phyloP scores from a whole-genome alignment of 2,329 filamentous ascomycete species.

The Calycina marina region DNA sequence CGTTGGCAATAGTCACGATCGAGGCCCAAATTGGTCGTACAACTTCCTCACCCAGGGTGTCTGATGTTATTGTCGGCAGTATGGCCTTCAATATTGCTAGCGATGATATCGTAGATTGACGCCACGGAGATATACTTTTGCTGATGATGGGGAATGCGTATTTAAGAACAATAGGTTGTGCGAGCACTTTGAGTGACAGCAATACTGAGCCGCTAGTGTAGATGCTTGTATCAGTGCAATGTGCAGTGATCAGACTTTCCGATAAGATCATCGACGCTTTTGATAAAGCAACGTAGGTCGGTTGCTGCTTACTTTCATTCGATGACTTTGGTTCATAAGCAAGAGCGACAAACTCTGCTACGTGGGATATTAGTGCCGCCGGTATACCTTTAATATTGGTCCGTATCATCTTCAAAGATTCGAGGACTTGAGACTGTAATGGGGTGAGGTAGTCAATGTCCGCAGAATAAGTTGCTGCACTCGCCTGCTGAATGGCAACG shows the following conservation, averaged over 20 bases:
- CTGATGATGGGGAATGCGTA: constrained; percentile 64
- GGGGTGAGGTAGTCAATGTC: constrained; percentile 62
- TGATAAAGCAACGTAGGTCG: constrained; percentile 81
- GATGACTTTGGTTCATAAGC: constrained; percentile 38
- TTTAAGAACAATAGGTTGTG: constrained; percentile 59
- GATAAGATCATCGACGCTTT: constrained; percentile 66
- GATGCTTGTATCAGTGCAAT: constrained; percentile 49
- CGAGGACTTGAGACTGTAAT: constrained; percentile 55
- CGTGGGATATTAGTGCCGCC: constrained; percentile 50
- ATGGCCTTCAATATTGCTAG: constrained; percentile 54
- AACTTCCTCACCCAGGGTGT: constrained; percentile 30
- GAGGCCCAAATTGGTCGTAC: constrained; percentile 53
- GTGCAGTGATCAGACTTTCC: constrained; percentile 41
- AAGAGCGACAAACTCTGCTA: constrained; percentile 57
- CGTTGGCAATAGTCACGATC: constrained; percentile 49
- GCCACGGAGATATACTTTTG: constrained; percentile 62
- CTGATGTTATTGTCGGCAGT: constrained; percentile 41
- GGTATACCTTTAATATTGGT: constrained; percentile 51
- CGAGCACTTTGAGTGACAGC: constrained; percentile 50
- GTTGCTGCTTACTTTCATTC: constrained; percentile 30
- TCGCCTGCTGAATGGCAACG: constrained; percentile 56
- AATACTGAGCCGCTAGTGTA: constrained; percentile 54
- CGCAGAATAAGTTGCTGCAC: constrained; percentile 49
- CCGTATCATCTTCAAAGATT: constrained; percentile 51
- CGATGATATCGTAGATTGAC: constrained; percentile 57